Evolutionary conservation across 352 stramenopile species (phyloP).

Genomic region (Phytopythium montanum): DNA sequence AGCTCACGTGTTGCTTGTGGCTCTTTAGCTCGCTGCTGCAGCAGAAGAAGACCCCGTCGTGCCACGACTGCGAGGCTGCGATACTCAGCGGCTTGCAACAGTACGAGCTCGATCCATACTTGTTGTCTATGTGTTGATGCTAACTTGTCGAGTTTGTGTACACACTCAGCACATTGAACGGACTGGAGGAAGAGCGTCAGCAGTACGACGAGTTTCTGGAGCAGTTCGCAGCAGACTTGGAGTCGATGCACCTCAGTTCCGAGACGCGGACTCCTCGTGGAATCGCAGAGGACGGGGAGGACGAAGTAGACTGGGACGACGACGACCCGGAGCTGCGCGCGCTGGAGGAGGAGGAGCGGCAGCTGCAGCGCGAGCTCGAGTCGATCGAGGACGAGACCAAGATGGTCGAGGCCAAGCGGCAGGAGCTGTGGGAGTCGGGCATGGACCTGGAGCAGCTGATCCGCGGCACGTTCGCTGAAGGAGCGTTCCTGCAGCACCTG

Average conservation of each 20-base stretch:
- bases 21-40: constrained; percentile 45
- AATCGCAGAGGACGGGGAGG: constrained; percentile 16
- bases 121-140: background rate
- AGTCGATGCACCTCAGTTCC: background rate
- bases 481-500: constrained; percentile 74
- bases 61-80: constrained; percentile 60
- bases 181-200: constrained; percentile 35
- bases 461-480: constrained; percentile 66
- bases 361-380: constrained; percentile 47
- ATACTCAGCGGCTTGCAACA: constrained; percentile 50
- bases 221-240: constrained; percentile 27
- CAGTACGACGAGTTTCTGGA: constrained; percentile 60
- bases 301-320: constrained; percentile 29
- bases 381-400: constrained; percentile 53
- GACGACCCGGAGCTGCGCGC: constrained; percentile 47
- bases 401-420: constrained; percentile 49
- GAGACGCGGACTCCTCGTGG: background rate
- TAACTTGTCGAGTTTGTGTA: constrained; percentile 6
- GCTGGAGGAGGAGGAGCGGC: constrained; percentile 59
- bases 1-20: constrained; percentile 4
- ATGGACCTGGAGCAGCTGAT: constrained; percentile 70
- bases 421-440: constrained; percentile 70
- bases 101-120: constrained; percentile 22
- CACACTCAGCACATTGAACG: constrained; percentile 30
- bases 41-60: constrained; percentile 71